Conservation (phyloP, 805 yeast species). For the Candida manassasensis region DNA sequence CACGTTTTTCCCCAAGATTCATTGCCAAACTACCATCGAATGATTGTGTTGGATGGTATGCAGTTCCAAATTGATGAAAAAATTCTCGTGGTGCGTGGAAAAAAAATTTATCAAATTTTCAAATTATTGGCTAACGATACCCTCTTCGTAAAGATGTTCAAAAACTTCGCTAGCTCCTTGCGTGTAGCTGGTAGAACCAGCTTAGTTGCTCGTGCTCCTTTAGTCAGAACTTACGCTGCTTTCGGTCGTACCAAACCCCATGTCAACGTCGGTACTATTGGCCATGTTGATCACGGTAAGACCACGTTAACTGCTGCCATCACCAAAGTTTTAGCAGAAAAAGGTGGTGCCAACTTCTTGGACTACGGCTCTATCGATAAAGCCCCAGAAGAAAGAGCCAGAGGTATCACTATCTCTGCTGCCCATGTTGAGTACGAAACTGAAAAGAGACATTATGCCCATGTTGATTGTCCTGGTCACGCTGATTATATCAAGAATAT, state of each 20-base stretch:
- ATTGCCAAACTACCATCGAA: too few species aligned
- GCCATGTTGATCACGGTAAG: constrained; percentile 99
- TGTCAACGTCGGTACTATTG: constrained; percentile 95
- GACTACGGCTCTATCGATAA: constrained; percentile 92
- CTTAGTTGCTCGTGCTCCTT: constrained; percentile 23
- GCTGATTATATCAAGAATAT: constrained; percentile 97
- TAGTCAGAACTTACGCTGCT: constrained; percentile 51
- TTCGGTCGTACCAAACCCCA: constrained; percentile 96
- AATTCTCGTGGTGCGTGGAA: too few species aligned
- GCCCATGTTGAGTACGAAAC: constrained; percentile 98
- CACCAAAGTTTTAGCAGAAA: constrained; percentile 84
- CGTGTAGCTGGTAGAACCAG: constrained; percentile 23
- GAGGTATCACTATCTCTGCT: constrained; percentile 97
- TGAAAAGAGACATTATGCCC: constrained; percentile 91
- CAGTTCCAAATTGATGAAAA: too few species aligned
- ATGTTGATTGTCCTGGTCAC: constrained; percentile 98
- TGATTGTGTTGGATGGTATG: too few species aligned
- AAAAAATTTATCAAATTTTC: background rate
- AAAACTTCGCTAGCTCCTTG: constrained; percentile 22
- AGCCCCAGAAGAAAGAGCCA: constrained; percentile 98
- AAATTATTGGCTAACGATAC: background rate
- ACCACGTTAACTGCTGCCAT: constrained; percentile 98
- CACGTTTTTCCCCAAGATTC: too few species aligned
- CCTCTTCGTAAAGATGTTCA: constrained; percentile 21
- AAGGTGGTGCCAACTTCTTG: constrained; percentile 90